phyloP scores from a whole-genome alignment of 2,329 filamentous ascomycete genomes.

The Endothia cerciana region DNA sequence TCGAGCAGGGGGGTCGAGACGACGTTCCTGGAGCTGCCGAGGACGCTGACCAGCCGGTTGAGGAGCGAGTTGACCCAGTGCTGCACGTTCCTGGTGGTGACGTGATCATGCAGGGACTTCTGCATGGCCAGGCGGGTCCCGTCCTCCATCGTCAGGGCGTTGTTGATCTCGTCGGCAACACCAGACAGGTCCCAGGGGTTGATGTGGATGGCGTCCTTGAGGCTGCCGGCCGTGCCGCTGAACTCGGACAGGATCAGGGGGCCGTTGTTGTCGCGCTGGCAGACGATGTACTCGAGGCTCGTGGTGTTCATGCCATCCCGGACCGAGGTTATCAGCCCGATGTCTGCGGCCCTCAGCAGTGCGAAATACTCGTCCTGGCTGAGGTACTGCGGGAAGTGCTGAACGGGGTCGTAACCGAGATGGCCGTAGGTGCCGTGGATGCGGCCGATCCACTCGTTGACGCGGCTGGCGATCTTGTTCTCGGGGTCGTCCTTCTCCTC shows the following conservation, averaged over 20 bases:
- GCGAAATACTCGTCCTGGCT: constrained; percentile 92
- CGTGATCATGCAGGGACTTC: constrained; percentile 76
- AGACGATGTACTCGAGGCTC: constrained; percentile 91
- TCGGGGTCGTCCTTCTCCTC: constrained; percentile 77
- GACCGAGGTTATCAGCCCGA: constrained; percentile 93
- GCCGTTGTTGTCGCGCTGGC: constrained; percentile 83
- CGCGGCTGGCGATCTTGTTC: constrained; percentile 82
- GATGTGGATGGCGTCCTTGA: constrained; percentile 88
- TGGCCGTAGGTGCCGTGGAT: constrained; percentile 93
- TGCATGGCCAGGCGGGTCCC: constrained; percentile 72
- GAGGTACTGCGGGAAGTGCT: constrained; percentile 93
- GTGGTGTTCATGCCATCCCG: constrained; percentile 98
- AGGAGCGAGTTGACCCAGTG: constrained; percentile 83
- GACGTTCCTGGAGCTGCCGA: constrained; percentile 75
- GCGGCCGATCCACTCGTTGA: constrained; percentile 85
- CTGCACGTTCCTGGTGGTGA: constrained; percentile 84
- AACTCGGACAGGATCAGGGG: constrained; percentile 96
- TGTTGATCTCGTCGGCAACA: constrained; percentile 81
- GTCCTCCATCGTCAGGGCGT: constrained; percentile 75
- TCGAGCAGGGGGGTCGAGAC: constrained; percentile 83
- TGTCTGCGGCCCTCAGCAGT: constrained; percentile 85
- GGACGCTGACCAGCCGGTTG: constrained; percentile 76
- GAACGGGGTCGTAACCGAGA: constrained; percentile 85
- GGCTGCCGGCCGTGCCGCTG: constrained; percentile 86
- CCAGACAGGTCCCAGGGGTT: constrained; percentile 92